Evolutionary conservation across 768 basidiomycete species (phyloP).

Genomic region (Clathrus columnatus): DNA sequence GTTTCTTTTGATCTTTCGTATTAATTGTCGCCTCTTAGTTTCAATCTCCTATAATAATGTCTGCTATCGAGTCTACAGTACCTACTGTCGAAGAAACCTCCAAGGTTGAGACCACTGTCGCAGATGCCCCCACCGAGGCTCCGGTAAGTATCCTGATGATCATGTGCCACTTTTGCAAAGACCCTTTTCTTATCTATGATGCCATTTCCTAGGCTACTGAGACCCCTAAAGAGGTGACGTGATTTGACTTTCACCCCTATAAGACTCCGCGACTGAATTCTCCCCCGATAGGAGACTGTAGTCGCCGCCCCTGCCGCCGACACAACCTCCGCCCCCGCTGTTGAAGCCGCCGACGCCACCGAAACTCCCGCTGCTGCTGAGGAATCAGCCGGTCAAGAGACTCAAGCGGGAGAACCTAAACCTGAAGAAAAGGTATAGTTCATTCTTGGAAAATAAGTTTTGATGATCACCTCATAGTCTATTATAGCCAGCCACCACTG

Average conservation of each 20-base stretch:
- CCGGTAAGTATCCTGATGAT: constrained; percentile 34
- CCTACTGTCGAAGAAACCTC: constrained; percentile 11
- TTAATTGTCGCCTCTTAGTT: constrained; percentile 28
- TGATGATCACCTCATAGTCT: too few species aligned
- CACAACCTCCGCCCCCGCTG: constrained; percentile 22
- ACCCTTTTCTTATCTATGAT: constrained; percentile 24
- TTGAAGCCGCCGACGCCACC: constrained; percentile 31
- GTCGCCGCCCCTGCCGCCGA: constrained; percentile 23
- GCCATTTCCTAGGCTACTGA: constrained; percentile 25
- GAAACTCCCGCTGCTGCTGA: constrained; percentile 21
- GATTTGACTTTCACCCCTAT: not conserved
- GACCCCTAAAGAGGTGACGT: constrained; percentile 33
- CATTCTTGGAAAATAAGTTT: too few species aligned
- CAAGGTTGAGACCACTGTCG: constrained; percentile 11
- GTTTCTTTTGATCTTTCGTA: not conserved
- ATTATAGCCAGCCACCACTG: constrained; percentile 32
- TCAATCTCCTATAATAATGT: constrained; percentile 68
- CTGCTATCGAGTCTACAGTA: constrained; percentile 28
- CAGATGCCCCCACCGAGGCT: constrained; percentile 41
- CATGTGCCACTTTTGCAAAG: constrained; percentile 47
- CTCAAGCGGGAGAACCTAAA: constrained; percentile 28
- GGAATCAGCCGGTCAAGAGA: constrained; percentile 32
- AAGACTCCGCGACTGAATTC: not conserved
- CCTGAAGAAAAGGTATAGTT: constrained; percentile 6
- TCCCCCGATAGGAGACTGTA: constrained; percentile 17